Evolutionary conservation across 345 rosid genomes (phyloP).

Genomic region (Dimocarpus longan): DNA sequence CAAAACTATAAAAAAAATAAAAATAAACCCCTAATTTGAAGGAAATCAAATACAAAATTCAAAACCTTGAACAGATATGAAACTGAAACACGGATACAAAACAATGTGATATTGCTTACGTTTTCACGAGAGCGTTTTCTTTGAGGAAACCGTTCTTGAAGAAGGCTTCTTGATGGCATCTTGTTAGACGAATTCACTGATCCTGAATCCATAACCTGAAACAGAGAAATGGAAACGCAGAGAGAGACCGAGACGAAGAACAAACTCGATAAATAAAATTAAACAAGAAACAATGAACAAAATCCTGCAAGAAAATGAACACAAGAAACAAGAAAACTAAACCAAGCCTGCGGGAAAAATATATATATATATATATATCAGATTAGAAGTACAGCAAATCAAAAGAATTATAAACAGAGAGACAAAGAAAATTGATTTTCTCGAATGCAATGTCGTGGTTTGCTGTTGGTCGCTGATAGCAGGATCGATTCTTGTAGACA

Average conservation of each 20-base stretch:
- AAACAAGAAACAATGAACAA: not conserved
- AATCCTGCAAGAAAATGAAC: too few relatives aligned
- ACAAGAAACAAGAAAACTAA: not conserved
- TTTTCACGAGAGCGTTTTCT: constrained; percentile 32
- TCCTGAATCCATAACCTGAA: constrained; percentile 38
- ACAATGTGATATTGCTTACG: constrained; percentile 16
- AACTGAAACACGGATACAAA: too few relatives aligned
- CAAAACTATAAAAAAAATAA: not conserved
- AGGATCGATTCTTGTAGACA: too few relatives aligned
- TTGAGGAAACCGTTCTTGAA: constrained; percentile 34
- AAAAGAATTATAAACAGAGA: not conserved
- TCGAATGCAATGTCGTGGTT: too few relatives aligned
- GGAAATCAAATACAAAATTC: not conserved
- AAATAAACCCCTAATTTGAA: not conserved
- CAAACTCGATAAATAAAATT: not conserved
- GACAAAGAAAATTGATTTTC: too few relatives aligned
- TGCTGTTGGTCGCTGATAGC: too few relatives aligned
- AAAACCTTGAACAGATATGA: too few relatives aligned
- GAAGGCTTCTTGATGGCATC: constrained; percentile 32
- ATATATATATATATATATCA: too few relatives aligned
- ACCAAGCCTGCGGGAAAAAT: constrained; percentile 1
- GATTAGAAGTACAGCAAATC: not conserved
- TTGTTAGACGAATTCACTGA: constrained; percentile 27
- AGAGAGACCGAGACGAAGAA: too few relatives aligned
- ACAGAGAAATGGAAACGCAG: not conserved